Evolutionary conservation across 441 rosid genomes (phyloP).

Genomic region (Jatropha multifida): DNA sequence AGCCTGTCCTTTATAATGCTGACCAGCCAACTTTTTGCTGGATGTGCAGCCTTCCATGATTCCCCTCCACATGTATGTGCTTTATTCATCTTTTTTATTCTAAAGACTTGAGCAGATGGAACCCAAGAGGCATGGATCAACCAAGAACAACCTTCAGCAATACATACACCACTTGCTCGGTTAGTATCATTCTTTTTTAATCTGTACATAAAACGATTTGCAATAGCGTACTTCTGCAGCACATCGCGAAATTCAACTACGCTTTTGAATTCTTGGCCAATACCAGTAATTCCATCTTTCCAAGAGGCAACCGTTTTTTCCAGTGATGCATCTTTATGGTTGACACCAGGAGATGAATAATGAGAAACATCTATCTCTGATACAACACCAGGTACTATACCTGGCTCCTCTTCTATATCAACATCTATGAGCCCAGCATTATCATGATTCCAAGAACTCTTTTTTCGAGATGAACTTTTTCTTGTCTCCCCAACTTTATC

Average conservation of each 20-base stretch:
- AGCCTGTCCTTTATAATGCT: slow-evolving; percentile 75
- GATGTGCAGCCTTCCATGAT: slow-evolving; percentile 83
- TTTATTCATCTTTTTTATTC: slow-evolving; percentile 61
- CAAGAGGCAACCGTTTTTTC: slow-evolving; percentile 61
- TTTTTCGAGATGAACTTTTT: slow-evolving; percentile 40
- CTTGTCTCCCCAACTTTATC: slow-evolving; percentile 34
- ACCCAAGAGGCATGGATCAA: slow-evolving; percentile 86
- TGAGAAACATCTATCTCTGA: slow-evolving; percentile 30
- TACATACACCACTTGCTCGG: slow-evolving; percentile 77
- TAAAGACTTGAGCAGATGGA: slow-evolving; percentile 57
- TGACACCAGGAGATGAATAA: slow-evolving; percentile 22
- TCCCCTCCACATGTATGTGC: slow-evolving; percentile 78
- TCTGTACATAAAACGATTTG: slow-evolving; percentile 73
- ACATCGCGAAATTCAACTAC: slow-evolving; percentile 85
- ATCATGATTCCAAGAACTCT: slow-evolving; percentile 25
- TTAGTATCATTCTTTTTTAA: slow-evolving; percentile 77
- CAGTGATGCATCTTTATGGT: slow-evolving; percentile 37
- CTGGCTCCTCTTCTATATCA: slow-evolving; percentile 30
- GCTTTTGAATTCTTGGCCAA: slow-evolving; percentile 80
- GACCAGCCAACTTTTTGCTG: slow-evolving; percentile 85
- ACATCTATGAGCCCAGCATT: slow-evolving; percentile 31
- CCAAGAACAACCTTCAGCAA: slow-evolving; percentile 80
- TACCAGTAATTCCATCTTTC: slow-evolving; percentile 80
- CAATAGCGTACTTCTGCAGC: slow-evolving; percentile 84
- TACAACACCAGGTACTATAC: not conserved